phyloP scores from a whole-genome alignment of 2,329 filamentous ascomycete genomes.

The Penicillium nordicum region DNA sequence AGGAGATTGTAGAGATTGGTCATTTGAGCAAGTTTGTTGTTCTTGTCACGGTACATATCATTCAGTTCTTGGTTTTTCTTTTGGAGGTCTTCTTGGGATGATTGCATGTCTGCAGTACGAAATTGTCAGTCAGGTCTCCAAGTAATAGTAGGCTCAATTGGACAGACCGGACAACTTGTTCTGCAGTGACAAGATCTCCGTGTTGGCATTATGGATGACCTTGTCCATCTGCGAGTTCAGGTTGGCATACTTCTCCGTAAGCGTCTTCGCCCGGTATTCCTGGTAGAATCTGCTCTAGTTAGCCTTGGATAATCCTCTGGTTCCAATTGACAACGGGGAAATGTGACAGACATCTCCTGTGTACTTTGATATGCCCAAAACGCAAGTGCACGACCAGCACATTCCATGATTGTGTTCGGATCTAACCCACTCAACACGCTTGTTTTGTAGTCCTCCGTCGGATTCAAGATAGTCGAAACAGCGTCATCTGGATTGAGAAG shows the following conservation, averaged over 20 bases:
- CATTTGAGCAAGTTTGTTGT: constrained; percentile 63
- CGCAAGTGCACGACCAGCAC: constrained; percentile 70
- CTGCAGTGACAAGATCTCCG: constrained; percentile 65
- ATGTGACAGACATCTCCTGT: constrained; percentile 67
- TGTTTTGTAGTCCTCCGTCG: constrained; percentile 85
- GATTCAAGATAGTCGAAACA: constrained; percentile 67
- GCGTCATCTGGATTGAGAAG: constrained; percentile 73
- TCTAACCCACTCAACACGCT: constrained; percentile 78
- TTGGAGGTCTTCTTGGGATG: constrained; percentile 61
- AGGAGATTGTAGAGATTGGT: constrained; percentile 60
- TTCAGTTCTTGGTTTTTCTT: constrained; percentile 70
- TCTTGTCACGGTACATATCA: constrained; percentile 66
- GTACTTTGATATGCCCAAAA: constrained; percentile 87
- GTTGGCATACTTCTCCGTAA: constrained; percentile 67
- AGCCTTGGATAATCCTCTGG: constrained; percentile 3
- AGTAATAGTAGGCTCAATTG: background rate
- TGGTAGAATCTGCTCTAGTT: constrained; percentile 63
- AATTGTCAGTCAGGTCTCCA: background rate
- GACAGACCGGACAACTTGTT: constrained; percentile 61
- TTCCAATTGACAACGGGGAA: background rate
- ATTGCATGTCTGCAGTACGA: constrained; percentile 50
- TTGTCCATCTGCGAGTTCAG: constrained; percentile 68
- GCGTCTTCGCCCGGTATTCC: constrained; percentile 66
- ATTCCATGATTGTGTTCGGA: constrained; percentile 81
- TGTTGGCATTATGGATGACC: constrained; percentile 69